phyloP scores from a whole-genome alignment of 2,329 filamentous ascomycete genomes.

The Fusarium euwallaceae region DNA sequence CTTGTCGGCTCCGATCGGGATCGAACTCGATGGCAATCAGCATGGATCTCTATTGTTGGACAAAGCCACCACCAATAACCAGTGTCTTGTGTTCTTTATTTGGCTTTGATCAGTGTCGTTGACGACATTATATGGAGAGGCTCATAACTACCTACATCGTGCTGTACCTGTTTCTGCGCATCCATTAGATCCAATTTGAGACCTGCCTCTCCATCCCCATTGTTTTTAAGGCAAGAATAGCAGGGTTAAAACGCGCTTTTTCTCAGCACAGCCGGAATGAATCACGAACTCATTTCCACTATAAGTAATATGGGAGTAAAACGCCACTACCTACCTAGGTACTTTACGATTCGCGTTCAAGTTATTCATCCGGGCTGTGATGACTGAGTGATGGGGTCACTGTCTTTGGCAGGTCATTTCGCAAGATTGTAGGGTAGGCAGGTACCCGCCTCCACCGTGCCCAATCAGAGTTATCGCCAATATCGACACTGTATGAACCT shows the following conservation, averaged over 20 bases:
- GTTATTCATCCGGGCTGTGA: neutral
- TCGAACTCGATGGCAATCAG: neutral
- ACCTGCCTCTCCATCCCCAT: neutral
- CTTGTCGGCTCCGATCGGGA: neutral
- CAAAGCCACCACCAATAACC: neutral
- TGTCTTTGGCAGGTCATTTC: neutral
- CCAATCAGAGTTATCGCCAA: neutral
- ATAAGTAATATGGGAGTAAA: neutral
- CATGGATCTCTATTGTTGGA: neutral
- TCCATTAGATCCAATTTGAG: neutral
- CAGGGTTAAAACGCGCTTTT: neutral
- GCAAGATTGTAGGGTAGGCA: neutral
- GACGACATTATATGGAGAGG: neutral
- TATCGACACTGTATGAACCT: neutral
- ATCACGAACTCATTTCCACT: neutral
- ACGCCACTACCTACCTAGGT: neutral
- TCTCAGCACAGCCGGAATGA: neutral
- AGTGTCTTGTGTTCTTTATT: neutral
- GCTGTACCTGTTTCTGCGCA: neutral
- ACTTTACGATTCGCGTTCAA: neutral
- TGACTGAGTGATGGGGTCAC: neutral
- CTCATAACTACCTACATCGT: neutral
- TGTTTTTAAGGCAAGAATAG: neutral
- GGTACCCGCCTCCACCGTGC: neutral
- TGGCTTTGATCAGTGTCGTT: neutral